Base-by-base conservation (phyloP, 2,329 filamentous ascomycete species). In the Penicillium decumbens region DNA sequence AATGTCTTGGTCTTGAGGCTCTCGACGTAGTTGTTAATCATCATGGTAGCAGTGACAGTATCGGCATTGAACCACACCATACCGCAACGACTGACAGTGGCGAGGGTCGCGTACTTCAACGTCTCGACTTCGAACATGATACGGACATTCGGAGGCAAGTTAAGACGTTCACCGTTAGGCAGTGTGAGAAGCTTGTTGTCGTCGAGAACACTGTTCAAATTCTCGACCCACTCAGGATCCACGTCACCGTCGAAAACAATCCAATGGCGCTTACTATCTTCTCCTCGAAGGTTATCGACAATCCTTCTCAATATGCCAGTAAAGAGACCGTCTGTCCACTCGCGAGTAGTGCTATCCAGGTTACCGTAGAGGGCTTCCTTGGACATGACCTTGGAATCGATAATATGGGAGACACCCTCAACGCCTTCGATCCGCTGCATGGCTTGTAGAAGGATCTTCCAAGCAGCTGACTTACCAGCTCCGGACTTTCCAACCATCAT, bases 41-140 rank as follows among this genome's bases (percentile, higher is more conserved):
- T 88, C 87, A 98, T 95, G 58, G 81, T 81, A 1, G 92, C 82
- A 28, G 89, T 92, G 35, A 99, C 92, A 25, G 91, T 97, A 65
- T 98, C 95, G 63, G 96, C 92, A 67, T 90, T 98, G 75, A 97
- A 98, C 93, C 93, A 99, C 12, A 99, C 95, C 93, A 99, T 99
- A 79, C 93, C 93, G 69, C 93, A 99, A 74, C 93, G 90, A 84
- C 88, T 95, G 65, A 99, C 93, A n/a, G 93, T 99, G 48, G 93
- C 93, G 39, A 98, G 81, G 0, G 93, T 99, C 32, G 93, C 93
- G 67, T 98, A 98, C 67, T 95, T 95, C 52, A 99, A 78, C 3
- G 86, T 97, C 74, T 98, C 95, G 30, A 99, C 93, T 75, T 99
- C 93, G 65, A 99, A 99, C 91, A 99, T 96, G 72, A 99, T 95